Evolutionary conservation across 164 flowering plant genomes (phyloP).

Genomic region (Akebia trifoliata): DNA sequence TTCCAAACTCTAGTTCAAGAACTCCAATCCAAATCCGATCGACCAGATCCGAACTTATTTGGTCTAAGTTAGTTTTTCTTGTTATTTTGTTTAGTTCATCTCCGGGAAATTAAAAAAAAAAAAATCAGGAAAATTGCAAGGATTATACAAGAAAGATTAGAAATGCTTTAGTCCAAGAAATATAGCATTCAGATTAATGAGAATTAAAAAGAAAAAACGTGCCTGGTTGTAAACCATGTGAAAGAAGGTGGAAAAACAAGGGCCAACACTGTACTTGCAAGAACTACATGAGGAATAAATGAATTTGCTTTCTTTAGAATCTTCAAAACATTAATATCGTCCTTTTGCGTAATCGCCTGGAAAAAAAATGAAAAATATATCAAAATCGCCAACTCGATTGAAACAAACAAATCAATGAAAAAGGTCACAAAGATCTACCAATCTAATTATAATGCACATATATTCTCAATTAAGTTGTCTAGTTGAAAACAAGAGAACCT

Average conservation of each 20-base stretch:
- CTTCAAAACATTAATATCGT: slow-evolving; percentile 27
- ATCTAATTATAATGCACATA: no score
- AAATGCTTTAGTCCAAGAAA: not conserved
- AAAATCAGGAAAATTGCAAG: no score
- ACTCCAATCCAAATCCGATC: no score
- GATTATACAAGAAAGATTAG: no score
- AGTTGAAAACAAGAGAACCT: slow-evolving; percentile 19
- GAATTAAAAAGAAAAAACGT: slow-evolving; percentile 3
- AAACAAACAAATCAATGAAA: not conserved
- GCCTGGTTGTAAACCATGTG: slow-evolving; percentile 98
- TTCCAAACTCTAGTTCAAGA: no score
- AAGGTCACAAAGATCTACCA: not conserved
- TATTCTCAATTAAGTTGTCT: no score
- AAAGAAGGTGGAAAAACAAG: slow-evolving; percentile 91
- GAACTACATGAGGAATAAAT: slow-evolving; percentile 75
- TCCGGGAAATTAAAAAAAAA: no score
- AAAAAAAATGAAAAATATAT: slow-evolving; percentile 6
- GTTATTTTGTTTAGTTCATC: no score
- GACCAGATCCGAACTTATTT: no score
- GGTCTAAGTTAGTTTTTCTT: no score
- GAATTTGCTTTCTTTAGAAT: slow-evolving; percentile 69
- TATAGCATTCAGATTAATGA: slow-evolving; percentile 1
- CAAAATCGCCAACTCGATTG: not conserved
- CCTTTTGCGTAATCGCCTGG: slow-evolving; percentile 28
- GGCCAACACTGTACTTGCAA: slow-evolving; percentile 83